These are phyloP conservation scores for Neurospora sp. DNA, from an alignment of 2,329 filamentous ascomycete species.

Conservation along the genomic window DNA sequence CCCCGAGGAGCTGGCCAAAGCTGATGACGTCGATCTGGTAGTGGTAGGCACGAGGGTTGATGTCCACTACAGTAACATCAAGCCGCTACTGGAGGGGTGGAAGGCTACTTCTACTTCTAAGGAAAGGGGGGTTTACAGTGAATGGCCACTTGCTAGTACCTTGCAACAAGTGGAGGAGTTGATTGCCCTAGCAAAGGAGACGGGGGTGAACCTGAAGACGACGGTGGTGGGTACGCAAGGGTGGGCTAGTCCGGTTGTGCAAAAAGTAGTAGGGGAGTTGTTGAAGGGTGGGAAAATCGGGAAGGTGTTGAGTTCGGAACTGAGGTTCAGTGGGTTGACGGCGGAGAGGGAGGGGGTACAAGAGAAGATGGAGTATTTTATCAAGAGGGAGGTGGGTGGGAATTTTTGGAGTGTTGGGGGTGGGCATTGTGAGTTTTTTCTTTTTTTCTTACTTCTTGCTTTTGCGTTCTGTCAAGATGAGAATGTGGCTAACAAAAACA, in stretches of 20 bases:
- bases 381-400: slow-evolving; percentile 36
- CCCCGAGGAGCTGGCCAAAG: slow-evolving; percentile 37
- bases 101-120: slow-evolving; percentile 28
- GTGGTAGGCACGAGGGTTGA: slow-evolving; percentile 46
- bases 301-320: slow-evolving; percentile 40
- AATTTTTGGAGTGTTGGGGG: slow-evolving; percentile 33
- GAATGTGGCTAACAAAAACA: slow-evolving; percentile 7
- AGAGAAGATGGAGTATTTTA: slow-evolving; percentile 35
- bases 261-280: slow-evolving; percentile 36
- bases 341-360: slow-evolving; percentile 24
- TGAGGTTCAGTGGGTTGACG: slow-evolving; percentile 29
- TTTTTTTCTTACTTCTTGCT: background rate
- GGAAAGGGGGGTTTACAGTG: slow-evolving; percentile 33
- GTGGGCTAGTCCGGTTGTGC: slow-evolving; percentile 31
- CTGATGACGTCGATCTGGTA: slow-evolving; percentile 43
- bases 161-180: slow-evolving; percentile 31
- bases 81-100: slow-evolving; percentile 39
- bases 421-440: slow-evolving; percentile 28
- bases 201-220: slow-evolving; percentile 21
- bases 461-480: background rate
- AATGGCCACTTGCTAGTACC: slow-evolving; percentile 48
- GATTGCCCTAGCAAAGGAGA: slow-evolving; percentile 22
- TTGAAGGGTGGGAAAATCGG: slow-evolving; percentile 38
- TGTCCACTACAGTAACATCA: slow-evolving; percentile 35
- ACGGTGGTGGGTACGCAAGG: slow-evolving; percentile 44